Percentiles rank a stretch among this genome's conserved stretches.
These are phyloP conservation scores for Macrophomina phaseolina DNA, from an alignment of 2,329 filamentous ascomycete genomes.

Conservation along the genomic window DNA sequence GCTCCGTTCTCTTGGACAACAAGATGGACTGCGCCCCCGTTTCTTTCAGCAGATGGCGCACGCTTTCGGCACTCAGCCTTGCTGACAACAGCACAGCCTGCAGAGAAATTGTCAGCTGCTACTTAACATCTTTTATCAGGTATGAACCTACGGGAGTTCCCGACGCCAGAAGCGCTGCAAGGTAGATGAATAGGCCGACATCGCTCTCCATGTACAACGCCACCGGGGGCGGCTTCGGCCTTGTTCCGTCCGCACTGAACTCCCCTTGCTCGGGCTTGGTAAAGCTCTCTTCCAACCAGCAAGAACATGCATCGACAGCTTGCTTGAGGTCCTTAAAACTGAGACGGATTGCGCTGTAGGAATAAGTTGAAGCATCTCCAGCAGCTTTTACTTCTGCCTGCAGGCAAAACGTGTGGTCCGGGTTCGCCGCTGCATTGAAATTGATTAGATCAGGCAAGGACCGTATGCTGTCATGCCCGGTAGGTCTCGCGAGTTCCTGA, in stretches of 20 bases:
- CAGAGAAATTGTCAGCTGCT: neutral
- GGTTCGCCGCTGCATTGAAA: slow-evolving; percentile 38
- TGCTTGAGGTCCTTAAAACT: neutral
- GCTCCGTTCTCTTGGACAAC: slow-evolving; percentile 3
- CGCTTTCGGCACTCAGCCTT: slow-evolving; percentile 29
- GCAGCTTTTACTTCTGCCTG: slow-evolving; percentile 31
- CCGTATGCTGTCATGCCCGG: slow-evolving; percentile 3
- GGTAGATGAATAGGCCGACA: slow-evolving; percentile 37
- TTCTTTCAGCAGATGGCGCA: slow-evolving; percentile 2
- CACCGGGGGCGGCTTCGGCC: slow-evolving; percentile 28
- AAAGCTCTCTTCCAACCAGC: neutral
- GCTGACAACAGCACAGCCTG: slow-evolving; percentile 35
- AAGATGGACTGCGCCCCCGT: neutral
- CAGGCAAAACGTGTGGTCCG: slow-evolving; percentile 35
- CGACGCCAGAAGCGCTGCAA: slow-evolving; percentile 35
- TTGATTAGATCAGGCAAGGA: slow-evolving; percentile 34
- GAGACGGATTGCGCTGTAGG: neutral
- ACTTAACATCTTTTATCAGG: too few relatives aligned
- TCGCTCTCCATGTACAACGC: slow-evolving; percentile 41
- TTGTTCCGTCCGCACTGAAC: neutral
- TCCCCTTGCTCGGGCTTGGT: neutral
- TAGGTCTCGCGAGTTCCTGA: neutral
- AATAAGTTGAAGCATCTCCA: neutral
- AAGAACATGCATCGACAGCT: neutral
- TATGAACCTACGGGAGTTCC: slow-evolving; percentile 31